Base-by-base conservation (phyloP, 345 rosid species). In the Physaria fendleri region DNA sequence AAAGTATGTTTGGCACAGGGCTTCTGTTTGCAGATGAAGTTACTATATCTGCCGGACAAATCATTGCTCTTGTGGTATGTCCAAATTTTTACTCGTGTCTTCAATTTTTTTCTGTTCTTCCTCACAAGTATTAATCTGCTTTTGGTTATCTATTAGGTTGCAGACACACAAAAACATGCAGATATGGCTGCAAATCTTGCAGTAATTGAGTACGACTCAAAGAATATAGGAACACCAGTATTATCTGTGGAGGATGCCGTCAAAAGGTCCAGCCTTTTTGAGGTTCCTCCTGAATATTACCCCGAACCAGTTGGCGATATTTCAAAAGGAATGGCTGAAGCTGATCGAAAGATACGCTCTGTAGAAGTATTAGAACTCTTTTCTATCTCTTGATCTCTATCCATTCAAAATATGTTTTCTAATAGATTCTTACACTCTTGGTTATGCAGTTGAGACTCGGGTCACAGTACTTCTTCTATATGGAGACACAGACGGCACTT, bases 401-500 rank as follows among this genome's bases (percentile, higher is more conserved):
- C 50, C 14, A 8, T 47, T 69, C 6, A 33, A 20, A 20, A 51
- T n/a, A 35, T 15, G 3, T 38, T 40, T 21, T 20, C 8, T 33
- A 12, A 8, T 27, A 15, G 43, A 38, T 47, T 38, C 34, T 57
- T 35, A 25, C 46, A 34, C 34, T 56, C 48, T 45, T 45, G 56
- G 15, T 37, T 25, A 38, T 46, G 30, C 71, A 92, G 95, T 72
- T 92, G 33, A 77, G 74, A 52, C 83, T 88, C 28, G 95, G 86
- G 30, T 88, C 96, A 11, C 98, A 92, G 37, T 92, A 88, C 64
- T 81, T 85, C 77, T 92, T 92, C 80, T 86, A 84, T 66, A 77
- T 92, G 88, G 98, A 88, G 79, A 78, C 72, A 15, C 97, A 88
- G 63, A 76, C 83, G 18, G 81, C 98, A n/a, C 89, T 92, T 71